These are phyloP conservation scores for Erythrobasidium yunnanense DNA, from an alignment of 768 basidiomycete genomes.

Conservation along the genomic window DNA sequence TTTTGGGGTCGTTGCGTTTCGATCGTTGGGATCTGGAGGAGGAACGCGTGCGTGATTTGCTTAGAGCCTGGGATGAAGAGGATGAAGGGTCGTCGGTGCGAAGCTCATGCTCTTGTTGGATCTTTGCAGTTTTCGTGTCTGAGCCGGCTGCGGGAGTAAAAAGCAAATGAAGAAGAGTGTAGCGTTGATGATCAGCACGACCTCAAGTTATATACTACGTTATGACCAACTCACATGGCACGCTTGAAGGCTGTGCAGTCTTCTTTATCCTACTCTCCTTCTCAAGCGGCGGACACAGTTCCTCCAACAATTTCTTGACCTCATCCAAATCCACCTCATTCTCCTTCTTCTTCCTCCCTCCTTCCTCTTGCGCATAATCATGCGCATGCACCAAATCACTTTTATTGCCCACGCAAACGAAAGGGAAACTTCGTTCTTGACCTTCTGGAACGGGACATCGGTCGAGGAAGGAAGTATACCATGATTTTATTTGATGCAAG, in stretches of 20 bases:
- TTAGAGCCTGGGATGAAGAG: neutral
- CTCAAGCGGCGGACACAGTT: slow-evolving; percentile 9
- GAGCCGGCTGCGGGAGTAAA: neutral
- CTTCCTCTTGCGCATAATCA: too few species aligned
- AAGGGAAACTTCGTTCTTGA: slow-evolving; percentile 21
- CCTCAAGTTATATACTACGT: too few species aligned
- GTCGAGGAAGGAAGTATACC: slow-evolving; percentile 24
- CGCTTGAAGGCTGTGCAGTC: neutral
- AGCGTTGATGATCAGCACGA: neutral
- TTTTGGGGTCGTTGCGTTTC: too few species aligned
- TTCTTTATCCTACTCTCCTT: neutral
- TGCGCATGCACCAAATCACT: slow-evolving; percentile 7
- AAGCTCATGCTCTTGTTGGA: slow-evolving; percentile 2
- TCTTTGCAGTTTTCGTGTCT: neutral
- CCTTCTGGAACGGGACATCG: slow-evolving; percentile 22
- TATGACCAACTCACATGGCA: slow-evolving; percentile 16
- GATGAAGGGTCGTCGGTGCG: neutral
- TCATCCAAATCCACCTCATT: slow-evolving; percentile 13
- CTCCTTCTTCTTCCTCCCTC: too few species aligned
- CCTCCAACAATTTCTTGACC: neutral
- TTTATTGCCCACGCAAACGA: slow-evolving; percentile 29
- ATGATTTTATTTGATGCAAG: neutral
- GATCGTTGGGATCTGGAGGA: too few species aligned
- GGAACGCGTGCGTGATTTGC: slow-evolving; percentile 9
- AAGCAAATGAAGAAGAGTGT: neutral